Evolutionary conservation across 805 yeast genomes (phyloP).

Genomic region (Wickerhamiella cacticola): DNA sequence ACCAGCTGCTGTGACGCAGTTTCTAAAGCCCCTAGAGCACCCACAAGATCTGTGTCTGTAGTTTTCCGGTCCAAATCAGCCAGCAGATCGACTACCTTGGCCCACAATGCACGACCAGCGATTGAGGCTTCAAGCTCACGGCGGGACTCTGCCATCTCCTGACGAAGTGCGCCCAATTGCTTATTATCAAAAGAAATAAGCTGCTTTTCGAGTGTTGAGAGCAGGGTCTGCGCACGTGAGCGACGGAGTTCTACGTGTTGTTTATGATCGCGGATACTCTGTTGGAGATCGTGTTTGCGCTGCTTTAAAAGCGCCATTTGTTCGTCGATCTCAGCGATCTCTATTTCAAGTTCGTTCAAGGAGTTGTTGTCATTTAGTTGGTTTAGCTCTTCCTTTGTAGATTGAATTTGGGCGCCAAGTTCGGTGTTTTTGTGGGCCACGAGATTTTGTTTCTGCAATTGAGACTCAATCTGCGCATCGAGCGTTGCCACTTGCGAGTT

Average conservation of each 20-base stretch:
- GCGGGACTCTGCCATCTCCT: neutral
- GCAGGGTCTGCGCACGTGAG: neutral
- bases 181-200: neutral
- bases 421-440: neutral
- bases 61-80: constrained; percentile 17
- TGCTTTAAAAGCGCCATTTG: neutral
- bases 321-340: constrained; percentile 8
- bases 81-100: constrained; percentile 12
- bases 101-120: constrained; percentile 10
- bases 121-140: constrained; percentile 9
- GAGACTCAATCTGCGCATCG: neutral
- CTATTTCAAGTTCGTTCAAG: neutral
- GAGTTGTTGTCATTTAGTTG: neutral
- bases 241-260: neutral
- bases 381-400: neutral
- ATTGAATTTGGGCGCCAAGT: neutral
- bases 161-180: neutral
- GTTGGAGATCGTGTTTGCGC: neutral
- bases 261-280: neutral
- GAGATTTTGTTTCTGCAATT: neutral
- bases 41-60: constrained; percentile 13
- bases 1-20: constrained; percentile 17
- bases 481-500: neutral
- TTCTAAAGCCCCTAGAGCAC: constrained; percentile 14
- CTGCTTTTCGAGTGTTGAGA: neutral